Evolutionary conservation across 176 grass and related monocot genomes (phyloP), one percentile per base, ranked within the genome.

Genomic region (Tillandsia fasciculata): DNA sequence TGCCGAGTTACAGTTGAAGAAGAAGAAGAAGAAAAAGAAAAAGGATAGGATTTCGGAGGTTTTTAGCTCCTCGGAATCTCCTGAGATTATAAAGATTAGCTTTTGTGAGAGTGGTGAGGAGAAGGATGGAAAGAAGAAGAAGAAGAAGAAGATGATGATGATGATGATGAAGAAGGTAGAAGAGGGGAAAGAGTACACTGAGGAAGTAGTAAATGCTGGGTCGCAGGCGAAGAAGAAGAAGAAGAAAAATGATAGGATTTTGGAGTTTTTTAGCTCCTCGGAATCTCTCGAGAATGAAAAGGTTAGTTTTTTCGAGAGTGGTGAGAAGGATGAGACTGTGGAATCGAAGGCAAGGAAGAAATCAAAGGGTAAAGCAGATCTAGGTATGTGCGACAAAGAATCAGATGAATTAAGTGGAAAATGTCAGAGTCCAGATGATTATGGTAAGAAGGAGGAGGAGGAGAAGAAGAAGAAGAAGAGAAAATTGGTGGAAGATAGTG

Each of bases 391-490:
- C 2, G 28, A 29, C 2, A 29, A 29, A 29, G 28, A 29, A 29
- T 29, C 28, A 29, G 28, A 29, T 29, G 28, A 29, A 29, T 29
- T 29, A 2, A 70, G 69, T 64, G 9, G 49, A 18, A 64, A 24
- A 33, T 53, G 70, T 3, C 18, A 52, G 20, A 22, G 42, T 12
- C 27, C 3, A 50, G 17, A 9, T 52, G 29, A 50, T 54, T 54
- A 64, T 18, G 52, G 69, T 74, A 82, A 74, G 53, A 77, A 64
- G 56, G 68, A 1, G 48, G 20, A 20, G 20, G 20, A 20, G 20
- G 0, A 20, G 20, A 20, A 20, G 20, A 80, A 65, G 20, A 79
- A 72, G 77, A 84, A 74, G 78, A 65, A 79, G 1, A 68, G 67
- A 49, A 80, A 68, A 73, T 27, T 7, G 22, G 50, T 18, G 65